Base-by-base conservation (phyloP, 169 alveolate genomes). In the Plasmodium malariae region DNA sequence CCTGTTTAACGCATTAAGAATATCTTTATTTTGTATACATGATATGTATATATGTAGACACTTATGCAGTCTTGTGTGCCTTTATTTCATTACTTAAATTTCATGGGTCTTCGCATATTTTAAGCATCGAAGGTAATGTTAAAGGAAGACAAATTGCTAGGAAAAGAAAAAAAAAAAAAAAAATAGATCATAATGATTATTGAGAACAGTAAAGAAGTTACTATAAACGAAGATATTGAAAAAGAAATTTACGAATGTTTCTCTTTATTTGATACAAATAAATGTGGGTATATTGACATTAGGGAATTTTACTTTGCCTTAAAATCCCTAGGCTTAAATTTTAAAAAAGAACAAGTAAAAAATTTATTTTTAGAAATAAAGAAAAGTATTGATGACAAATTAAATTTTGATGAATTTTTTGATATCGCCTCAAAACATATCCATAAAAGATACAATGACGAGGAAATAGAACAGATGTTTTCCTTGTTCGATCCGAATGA, bases 271-370 rank as follows among this genome's bases (percentile, higher is more conserved):
- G 91, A 83, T 49, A 83, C 91, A 49, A 83, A 67, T 40, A 83
- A 83, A 83, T 65, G 91, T 71, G 91, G 91, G 12, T 83, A 83
- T 24, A 83, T 83, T 17, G 91, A 83, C 26, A 68, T 83, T 17
- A 57, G 91, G n/a, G 91, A 83, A 68, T 83, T 83, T 83, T 83
- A 83, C 43, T 83, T 83, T 30, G 91, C 91, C 24, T 45, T 83
- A 37, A 83, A 68, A 72, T 65, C 91, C 19, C 67, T 83, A 36
- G 91, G 91, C 11, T 72, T 83, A n/a, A 83, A 83, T 83, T 68
- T 83, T 28, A 83, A 83, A 83, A 83, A 83, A 68, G 91, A 83
- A 26, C 54, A 83, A 68, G 91, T 83, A 32, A 83, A 68, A 71
- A 57, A 19, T 36, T 26, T 83, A 28, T 83, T 83, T 60, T 59